A percentile compares a stretch with the other conserved stretches of the same genome.
Conservation (phyloP, 371 early-diverging fungal species). For the Mucor plumbeus region DNA sequence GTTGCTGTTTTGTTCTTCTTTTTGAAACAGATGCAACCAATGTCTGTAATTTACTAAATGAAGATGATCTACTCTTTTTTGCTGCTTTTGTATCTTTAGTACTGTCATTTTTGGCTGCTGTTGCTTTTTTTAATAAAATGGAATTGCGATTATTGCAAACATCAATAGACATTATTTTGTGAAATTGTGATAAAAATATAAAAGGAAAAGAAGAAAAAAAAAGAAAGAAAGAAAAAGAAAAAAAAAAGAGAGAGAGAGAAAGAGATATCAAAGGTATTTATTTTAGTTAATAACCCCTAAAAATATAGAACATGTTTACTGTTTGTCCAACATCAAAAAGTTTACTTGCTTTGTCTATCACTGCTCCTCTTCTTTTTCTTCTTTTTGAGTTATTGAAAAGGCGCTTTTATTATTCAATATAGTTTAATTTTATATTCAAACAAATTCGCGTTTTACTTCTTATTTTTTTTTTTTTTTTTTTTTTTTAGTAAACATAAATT, state of each 20-base stretch:
- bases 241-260: slow-evolving; percentile 5
- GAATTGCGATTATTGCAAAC: slow-evolving; percentile 1
- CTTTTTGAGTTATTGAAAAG: background rate
- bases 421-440: background rate
- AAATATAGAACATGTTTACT: slow-evolving; percentile 5
- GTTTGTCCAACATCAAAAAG: slow-evolving; percentile 5
- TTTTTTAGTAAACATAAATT: no score
- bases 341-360: background rate
- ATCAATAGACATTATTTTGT: slow-evolving; percentile 13
- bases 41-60: slow-evolving; percentile 16
- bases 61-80: slow-evolving; percentile 14
- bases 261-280: background rate
- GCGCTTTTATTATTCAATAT: background rate
- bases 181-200: background rate
- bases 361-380: background rate
- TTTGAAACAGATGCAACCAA: slow-evolving; percentile 22
- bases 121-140: slow-evolving; percentile 14
- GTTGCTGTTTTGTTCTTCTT: background rate
- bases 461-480: background rate
- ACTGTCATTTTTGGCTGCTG: slow-evolving; percentile 7
- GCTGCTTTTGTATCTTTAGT: slow-evolving; percentile 4
- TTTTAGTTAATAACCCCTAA: background rate
- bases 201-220: background rate
- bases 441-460: slow-evolving; percentile 4
- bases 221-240: slow-evolving; percentile 1